These are phyloP conservation scores for Solanum hybrid DNA, from an alignment of 305 asterid genomes.

Conservation along the genomic window DNA sequence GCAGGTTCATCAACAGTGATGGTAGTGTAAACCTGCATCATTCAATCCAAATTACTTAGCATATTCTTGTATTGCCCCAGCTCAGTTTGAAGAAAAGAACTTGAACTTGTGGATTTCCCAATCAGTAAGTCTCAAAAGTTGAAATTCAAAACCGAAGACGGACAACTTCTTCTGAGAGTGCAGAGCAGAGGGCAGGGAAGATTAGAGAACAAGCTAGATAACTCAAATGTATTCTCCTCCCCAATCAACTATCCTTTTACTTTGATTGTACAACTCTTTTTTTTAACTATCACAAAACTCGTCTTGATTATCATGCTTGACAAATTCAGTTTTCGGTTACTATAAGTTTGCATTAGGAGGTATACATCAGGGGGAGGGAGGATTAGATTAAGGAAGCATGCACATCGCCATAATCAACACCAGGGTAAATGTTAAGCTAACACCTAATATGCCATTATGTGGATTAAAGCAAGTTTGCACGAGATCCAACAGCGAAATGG, in stretches of 20 bases:
- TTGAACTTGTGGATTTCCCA: not conserved
- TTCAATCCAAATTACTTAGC: not conserved
- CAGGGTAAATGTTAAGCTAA: not conserved
- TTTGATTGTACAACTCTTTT: not conserved
- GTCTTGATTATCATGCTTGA: not conserved
- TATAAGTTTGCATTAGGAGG: not conserved
- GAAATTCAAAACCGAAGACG: not conserved
- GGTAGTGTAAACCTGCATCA: constrained; percentile 7
- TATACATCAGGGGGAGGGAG: not conserved
- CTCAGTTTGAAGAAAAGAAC: not conserved
- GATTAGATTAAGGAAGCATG: not conserved
- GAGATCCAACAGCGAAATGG: not conserved
- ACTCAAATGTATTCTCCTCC: not conserved
- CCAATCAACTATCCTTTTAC: not conserved
- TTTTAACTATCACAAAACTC: not conserved
- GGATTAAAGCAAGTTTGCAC: not conserved
- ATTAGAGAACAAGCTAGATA: not conserved
- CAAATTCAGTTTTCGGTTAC: not conserved
- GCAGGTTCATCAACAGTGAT: constrained; percentile 18
- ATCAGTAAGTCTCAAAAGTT: not conserved
- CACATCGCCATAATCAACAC: not conserved
- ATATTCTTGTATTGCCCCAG: not conserved
- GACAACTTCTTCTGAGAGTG: not conserved
- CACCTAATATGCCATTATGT: not conserved
- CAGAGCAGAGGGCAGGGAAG: not conserved